phyloP scores from a whole-genome alignment of 352 stramenopile genomes.

The Phytophthora multivora region DNA sequence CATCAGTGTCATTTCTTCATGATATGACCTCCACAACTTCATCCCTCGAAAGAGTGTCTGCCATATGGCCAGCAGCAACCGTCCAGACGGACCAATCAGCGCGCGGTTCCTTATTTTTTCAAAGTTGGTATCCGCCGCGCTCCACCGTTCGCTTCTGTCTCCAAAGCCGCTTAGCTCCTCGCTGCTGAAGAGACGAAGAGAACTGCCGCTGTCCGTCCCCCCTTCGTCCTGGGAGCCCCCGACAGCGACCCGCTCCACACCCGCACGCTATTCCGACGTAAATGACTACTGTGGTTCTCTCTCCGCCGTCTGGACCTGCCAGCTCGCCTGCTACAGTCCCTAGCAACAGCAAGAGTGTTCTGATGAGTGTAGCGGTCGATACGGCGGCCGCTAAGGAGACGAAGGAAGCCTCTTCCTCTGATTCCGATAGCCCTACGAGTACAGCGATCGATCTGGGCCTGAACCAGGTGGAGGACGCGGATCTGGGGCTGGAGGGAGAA shows the following conservation, averaged over 20 bases:
- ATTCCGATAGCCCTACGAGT: conserved; percentile 33
- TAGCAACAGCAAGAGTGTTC: conserved; percentile 25
- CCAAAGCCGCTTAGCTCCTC: conserved; percentile 25
- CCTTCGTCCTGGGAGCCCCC: conserved; percentile 8
- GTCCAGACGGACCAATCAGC: conserved; percentile 7
- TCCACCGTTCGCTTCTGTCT: conserved; percentile 25
- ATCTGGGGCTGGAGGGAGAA: conserved; percentile 11
- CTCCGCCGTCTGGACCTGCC: conserved; percentile 33
- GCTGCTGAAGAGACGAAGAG: conserved; percentile 6
- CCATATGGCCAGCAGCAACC: conserved; percentile 8
- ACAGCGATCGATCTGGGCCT: conserved; percentile 17
- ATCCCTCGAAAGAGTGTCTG: conserved; percentile 7
- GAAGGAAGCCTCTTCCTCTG: conserved; percentile 9
- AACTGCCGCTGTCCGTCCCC: not conserved
- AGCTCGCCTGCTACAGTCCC: conserved; percentile 27
- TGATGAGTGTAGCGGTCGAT: conserved; percentile 27
- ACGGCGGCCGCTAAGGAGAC: conserved; percentile 16
- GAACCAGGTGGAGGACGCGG: conserved; percentile 11
- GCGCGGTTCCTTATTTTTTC: conserved; percentile 25
- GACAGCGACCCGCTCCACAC: not conserved
- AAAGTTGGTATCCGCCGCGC: conserved; percentile 20
- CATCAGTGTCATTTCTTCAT: no score
- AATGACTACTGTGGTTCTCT: conserved; percentile 66
- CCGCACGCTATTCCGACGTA: not conserved
- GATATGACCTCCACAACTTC: not conserved